phyloP scores from a whole-genome alignment of 371 early-diverging fungal species.

The Dichotomocladium elegans region DNA sequence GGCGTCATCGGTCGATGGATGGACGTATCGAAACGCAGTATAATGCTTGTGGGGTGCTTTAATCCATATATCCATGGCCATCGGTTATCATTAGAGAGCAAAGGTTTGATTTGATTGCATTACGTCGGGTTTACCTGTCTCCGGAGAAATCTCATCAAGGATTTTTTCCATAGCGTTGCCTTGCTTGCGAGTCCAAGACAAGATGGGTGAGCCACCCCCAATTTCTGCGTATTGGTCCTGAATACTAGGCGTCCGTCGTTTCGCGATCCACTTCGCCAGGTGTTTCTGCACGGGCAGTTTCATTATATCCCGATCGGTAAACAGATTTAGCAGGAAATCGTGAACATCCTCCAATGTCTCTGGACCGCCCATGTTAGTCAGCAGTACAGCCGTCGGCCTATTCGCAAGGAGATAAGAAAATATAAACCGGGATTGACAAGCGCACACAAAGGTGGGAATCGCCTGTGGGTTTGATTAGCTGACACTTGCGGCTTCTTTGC shows the following conservation, averaged over 20 bases:
- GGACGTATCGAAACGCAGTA: constrained; percentile 90
- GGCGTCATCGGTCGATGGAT: constrained; percentile 76
- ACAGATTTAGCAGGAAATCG: constrained; percentile 80
- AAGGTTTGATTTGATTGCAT: no score
- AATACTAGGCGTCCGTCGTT: constrained; percentile 82
- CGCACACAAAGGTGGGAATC: no score
- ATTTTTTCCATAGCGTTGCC: constrained; percentile 74
- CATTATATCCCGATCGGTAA: constrained; percentile 93
- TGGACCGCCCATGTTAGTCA: constrained; percentile 96
- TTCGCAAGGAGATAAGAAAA: background rate
- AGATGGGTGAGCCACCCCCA: constrained; percentile 94
- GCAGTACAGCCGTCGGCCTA: constrained; percentile 74
- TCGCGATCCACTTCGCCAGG: constrained; percentile 78
- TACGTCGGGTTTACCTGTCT: constrained; percentile 57
- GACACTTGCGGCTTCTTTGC: background rate
- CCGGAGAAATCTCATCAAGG: constrained; percentile 74
- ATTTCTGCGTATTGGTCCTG: constrained; percentile 87
- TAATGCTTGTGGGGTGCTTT: constrained; percentile 89
- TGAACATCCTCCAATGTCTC: constrained; percentile 73
- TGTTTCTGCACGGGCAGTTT: constrained; percentile 80
- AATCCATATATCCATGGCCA: background rate
- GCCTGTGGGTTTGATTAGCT: background rate
- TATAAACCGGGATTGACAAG: no score
- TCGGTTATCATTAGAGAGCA: background rate
- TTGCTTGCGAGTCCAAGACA: constrained; percentile 87